A percentile compares a stretch with the other conserved stretches of the same genome.
Conservation (phyloP, 2,329 filamentous ascomycete species). For the Microcera coccophila region DNA sequence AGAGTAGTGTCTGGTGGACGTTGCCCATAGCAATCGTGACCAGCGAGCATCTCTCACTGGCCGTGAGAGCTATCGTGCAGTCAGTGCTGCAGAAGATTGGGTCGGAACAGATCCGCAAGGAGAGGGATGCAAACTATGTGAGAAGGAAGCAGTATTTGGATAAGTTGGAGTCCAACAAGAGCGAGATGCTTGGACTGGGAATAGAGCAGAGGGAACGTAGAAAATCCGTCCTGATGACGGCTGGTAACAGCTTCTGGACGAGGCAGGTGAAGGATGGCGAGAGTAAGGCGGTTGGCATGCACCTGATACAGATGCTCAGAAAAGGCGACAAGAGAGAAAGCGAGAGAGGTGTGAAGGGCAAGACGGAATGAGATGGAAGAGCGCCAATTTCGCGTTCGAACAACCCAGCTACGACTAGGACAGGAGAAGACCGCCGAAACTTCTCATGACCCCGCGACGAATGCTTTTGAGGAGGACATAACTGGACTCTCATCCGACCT, state of each 20-base stretch:
- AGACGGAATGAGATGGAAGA: too few species aligned
- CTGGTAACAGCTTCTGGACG: slow-evolving; percentile 39
- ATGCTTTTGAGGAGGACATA: too few species aligned
- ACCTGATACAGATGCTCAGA: too few species aligned
- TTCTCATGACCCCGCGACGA: too few species aligned
- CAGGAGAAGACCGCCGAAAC: too few species aligned
- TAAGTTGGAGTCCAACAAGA: slow-evolving; percentile 38
- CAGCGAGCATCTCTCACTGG: slow-evolving; percentile 67
- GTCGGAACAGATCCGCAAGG: slow-evolving; percentile 39
- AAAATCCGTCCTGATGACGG: slow-evolving; percentile 33
- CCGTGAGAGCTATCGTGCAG: slow-evolving; percentile 46
- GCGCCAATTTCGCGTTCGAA: too few species aligned
- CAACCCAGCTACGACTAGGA: too few species aligned
- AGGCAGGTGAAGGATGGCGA: slow-evolving; percentile 39
- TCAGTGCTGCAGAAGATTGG: slow-evolving; percentile 37
- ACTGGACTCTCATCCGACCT: too few species aligned
- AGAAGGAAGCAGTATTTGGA: slow-evolving; percentile 36
- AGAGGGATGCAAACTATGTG: slow-evolving; percentile 39
- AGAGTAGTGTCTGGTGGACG: slow-evolving; percentile 57
- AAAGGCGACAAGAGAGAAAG: too few species aligned
- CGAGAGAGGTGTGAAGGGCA: slow-evolving; percentile 22
- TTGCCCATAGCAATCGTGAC: slow-evolving; percentile 68
- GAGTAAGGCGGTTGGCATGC: slow-evolving; percentile 33
- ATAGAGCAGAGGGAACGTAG: slow-evolving; percentile 37
- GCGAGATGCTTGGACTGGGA: slow-evolving; percentile 29